Conservation (phyloP, 495 filamentous ascomycete species). For the Xylaria castorea region DNA sequence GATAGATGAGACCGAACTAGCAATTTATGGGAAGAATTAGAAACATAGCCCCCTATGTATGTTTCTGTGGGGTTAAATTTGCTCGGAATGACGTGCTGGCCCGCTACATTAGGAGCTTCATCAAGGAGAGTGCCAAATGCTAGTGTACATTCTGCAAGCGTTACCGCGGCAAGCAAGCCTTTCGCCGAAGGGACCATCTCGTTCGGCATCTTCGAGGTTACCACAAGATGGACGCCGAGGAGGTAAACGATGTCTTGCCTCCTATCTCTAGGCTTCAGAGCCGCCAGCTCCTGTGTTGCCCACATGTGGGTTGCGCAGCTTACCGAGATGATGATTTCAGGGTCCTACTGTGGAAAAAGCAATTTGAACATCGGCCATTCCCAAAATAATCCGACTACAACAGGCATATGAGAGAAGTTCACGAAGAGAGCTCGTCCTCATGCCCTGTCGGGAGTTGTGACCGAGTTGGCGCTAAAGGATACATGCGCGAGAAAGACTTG, state of each 20-base stretch:
- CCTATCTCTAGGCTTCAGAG: neutral
- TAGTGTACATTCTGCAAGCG: slow-evolving; percentile 43
- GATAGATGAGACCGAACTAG: neutral
- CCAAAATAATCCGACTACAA: slow-evolving; percentile 35
- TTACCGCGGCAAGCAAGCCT: slow-evolving; percentile 43
- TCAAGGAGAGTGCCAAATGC: slow-evolving; percentile 21
- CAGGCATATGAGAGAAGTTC: slow-evolving; percentile 45
- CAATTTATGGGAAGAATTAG: slow-evolving; percentile 14
- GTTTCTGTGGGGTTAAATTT: slow-evolving; percentile 40
- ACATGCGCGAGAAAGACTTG: slow-evolving; percentile 40
- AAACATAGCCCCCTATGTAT: slow-evolving; percentile 29
- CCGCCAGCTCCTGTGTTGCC: slow-evolving; percentile 17
- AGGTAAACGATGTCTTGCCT: slow-evolving; percentile 18
- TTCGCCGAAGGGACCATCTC: slow-evolving; percentile 48
- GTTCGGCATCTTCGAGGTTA: slow-evolving; percentile 46
- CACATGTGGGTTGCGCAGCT: slow-evolving; percentile 22
- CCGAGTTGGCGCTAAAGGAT: slow-evolving; percentile 43
- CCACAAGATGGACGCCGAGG: slow-evolving; percentile 37
- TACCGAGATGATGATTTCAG: slow-evolving; percentile 19
- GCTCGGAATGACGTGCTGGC: slow-evolving; percentile 36
- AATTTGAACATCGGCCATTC: slow-evolving; percentile 32
- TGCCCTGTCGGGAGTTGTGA: slow-evolving; percentile 43
- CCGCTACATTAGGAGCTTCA: slow-evolving; percentile 38
- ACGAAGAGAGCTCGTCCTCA: slow-evolving; percentile 41
- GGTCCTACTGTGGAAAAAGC: neutral